These are phyloP conservation scores for Dendrobium huoshanense DNA, from an alignment of 106 monocot species.

Conservation along the genomic window DNA sequence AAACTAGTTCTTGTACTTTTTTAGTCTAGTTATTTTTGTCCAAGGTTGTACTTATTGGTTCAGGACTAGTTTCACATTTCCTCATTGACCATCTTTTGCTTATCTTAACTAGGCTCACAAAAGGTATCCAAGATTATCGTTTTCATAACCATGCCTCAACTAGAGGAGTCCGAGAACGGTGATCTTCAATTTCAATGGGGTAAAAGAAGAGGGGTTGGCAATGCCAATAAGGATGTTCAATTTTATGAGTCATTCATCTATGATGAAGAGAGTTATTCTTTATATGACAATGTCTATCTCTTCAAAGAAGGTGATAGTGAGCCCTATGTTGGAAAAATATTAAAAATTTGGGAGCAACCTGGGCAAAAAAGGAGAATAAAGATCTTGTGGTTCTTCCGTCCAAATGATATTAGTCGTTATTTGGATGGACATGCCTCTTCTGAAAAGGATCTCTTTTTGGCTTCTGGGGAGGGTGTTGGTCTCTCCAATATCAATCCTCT, in stretches of 20 bases:
- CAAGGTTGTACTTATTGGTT: neutral
- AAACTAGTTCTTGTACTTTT: neutral
- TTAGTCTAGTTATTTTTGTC: neutral
- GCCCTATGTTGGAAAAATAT: conserved; percentile 65
- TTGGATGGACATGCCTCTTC: conserved; percentile 31
- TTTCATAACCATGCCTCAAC: conserved; percentile 12
- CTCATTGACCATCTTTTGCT: neutral
- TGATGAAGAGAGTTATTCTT: conserved; percentile 36
- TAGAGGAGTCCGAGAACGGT: conserved; percentile 13
- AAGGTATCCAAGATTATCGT: neutral
- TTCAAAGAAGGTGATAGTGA: conserved; percentile 37
- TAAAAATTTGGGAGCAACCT: conserved; percentile 76
- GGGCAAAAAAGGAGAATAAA: conserved; percentile 40
- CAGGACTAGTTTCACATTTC: neutral
- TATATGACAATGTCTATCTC: conserved; percentile 72
- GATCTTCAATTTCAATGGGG: conserved; percentile 54
- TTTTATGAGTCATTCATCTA: conserved; percentile 66
- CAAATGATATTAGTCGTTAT: conserved; percentile 36
- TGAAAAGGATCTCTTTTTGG: conserved; percentile 73
- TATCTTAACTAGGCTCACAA: conserved; percentile 2
- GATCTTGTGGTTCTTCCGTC: conserved; percentile 70
- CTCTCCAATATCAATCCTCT: conserved; percentile 60
- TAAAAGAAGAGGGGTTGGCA: conserved; percentile 34
- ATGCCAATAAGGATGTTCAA: conserved; percentile 28
- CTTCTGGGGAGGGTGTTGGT: conserved; percentile 54